Conservation (phyloP, 2,329 filamentous ascomycete genomes). For the Pestalotiopsis sp. region DNA sequence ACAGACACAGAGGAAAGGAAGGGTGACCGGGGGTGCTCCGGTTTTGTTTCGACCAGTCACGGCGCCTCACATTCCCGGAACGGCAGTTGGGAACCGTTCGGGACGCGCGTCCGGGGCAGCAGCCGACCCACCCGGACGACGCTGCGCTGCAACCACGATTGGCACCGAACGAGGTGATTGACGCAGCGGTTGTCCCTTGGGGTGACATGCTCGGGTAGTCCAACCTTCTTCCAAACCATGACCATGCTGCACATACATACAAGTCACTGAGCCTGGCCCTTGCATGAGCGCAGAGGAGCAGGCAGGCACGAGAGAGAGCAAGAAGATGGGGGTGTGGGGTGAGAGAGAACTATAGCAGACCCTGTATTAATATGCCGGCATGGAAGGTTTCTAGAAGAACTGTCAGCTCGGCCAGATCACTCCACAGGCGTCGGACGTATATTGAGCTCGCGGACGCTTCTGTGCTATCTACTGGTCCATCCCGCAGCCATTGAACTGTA, state of each 20-base stretch:
- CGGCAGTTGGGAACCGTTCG: conserved; percentile 12
- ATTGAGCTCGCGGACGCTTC: background rate
- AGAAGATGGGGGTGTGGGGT: background rate
- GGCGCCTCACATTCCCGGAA: background rate
- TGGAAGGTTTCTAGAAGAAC: conserved; percentile 12
- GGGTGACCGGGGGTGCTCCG: background rate
- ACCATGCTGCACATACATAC: background rate
- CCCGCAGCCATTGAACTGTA: background rate
- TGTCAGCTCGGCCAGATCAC: background rate
- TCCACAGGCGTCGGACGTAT: conserved; percentile 4
- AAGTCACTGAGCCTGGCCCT: background rate
- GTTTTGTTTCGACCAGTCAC: background rate
- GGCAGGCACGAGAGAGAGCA: background rate
- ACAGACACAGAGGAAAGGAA: background rate
- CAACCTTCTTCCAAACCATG: conserved; percentile 1
- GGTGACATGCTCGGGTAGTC: conserved; percentile 6
- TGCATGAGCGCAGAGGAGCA: background rate
- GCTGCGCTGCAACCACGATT: conserved; percentile 6
- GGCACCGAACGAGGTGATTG: background rate
- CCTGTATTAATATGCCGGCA: conserved; percentile 3
- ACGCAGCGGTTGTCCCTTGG: background rate
- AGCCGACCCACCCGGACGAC: background rate
- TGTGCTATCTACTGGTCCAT: conserved; percentile 9
- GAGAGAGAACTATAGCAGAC: conserved; percentile 4
- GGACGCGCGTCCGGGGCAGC: background rate